Evolutionary conservation across 805 yeast genomes (phyloP), one percentile per base, ranked within the genome.

Genomic region (Ogataea minuta): DNA sequence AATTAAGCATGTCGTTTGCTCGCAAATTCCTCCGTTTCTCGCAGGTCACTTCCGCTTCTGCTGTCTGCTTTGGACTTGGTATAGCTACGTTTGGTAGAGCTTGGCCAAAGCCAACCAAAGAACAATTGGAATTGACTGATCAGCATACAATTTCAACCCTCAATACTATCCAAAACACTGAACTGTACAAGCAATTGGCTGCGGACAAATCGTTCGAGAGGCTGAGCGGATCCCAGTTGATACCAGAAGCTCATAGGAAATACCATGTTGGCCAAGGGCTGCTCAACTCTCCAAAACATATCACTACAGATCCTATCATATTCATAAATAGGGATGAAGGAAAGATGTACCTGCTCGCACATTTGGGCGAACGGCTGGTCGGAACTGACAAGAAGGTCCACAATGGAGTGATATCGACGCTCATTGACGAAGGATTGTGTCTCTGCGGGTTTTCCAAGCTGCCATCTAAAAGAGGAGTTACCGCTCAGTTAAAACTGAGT

Each of bases 401-500:
- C 57, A 83, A 84, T 52, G 96, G 97, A 3, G 70, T 90, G 3
- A 62, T 86, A 4, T 74, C 95, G 2, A 80, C 95, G 2, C 59
- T 91, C 10, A 45, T 91, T 37, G 98, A 91, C 62, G 97, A 90
- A 57, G 82, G 84, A 0, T 64, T 91, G 20, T 87, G 96, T 53
- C 71, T 79, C 30, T 84, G 95, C 54, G 98, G 96, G 11, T 91
- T 89, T 57, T 79, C 87, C 3, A 65, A 73, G 19, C 67, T 91
- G 9, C 98, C 98, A 1, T 77, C 80, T 41, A 74, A 79, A 40
- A 71, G 83, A 35, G 99, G 98, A 10, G 96, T 93, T 16, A 91
- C 99, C 0, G 99, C 96, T 0, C 73, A 71, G 35, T 66, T 91
- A 29, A 63, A 73, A 2, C 68, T 91, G 7, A 70, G 83, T 36